These are phyloP conservation scores for Claviceps capensis DNA, from an alignment of 2,329 filamentous ascomycete genomes.

Conservation along the genomic window DNA sequence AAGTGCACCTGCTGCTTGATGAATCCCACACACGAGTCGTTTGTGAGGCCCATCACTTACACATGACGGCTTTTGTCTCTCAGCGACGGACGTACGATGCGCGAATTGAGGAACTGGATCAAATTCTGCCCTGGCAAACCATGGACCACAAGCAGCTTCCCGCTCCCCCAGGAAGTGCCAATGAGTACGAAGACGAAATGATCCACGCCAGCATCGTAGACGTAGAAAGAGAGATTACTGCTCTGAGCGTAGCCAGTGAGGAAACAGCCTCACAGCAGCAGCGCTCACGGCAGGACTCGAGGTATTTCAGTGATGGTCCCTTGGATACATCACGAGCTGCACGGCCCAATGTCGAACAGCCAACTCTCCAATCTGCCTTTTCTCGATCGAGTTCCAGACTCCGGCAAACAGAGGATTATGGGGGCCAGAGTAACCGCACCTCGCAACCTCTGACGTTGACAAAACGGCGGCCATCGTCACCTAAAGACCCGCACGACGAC, in stretches of 20 bases:
- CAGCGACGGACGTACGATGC: conserved; percentile 82
- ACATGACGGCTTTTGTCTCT: background rate
- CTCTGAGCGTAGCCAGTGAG: conserved; percentile 25
- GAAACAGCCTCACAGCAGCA: conserved; percentile 9
- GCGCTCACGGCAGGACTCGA: conserved; percentile 11
- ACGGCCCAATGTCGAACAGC: conserved; percentile 2
- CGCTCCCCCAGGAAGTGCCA: conserved; percentile 45
- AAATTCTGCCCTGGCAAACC: conserved; percentile 45
- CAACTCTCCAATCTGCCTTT: conserved; percentile 38
- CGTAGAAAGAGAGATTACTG: background rate
- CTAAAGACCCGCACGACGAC: conserved; percentile 13
- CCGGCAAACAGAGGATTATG: conserved; percentile 17
- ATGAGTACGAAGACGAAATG: conserved; percentile 8
- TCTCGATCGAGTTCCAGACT: conserved; percentile 30
- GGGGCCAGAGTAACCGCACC: conserved; percentile 45
- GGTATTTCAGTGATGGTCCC: conserved; percentile 11
- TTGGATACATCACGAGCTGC: conserved; percentile 12
- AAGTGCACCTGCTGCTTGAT: conserved; percentile 28
- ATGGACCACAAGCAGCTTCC: conserved; percentile 63
- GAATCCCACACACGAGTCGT: background rate
- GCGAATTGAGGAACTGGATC: conserved; percentile 74
- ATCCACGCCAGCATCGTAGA: conserved; percentile 1
- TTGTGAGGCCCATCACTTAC: background rate
- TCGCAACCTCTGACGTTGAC: conserved; percentile 61
- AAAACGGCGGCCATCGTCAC: conserved; percentile 43